Base-by-base conservation (phyloP, 2,329 filamentous ascomycete genomes). In the Setomelanomma holmii region DNA sequence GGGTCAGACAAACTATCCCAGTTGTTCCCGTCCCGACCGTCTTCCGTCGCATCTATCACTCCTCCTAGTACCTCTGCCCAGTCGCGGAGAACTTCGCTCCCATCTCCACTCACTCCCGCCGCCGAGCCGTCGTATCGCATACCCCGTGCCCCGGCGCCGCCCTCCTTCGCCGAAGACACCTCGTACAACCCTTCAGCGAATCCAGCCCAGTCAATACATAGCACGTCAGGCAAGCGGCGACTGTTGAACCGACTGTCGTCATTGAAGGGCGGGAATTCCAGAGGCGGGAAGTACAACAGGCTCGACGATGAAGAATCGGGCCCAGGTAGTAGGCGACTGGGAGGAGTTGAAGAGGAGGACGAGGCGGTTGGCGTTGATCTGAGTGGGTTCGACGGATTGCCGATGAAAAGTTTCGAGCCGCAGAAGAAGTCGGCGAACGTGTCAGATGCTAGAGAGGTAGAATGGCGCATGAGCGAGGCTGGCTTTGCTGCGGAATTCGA, bases 401-500 rank as follows among this genome's bases (percentile, higher is more conserved):
- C 67, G 1, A 65, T 75, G 65, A 64, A 56, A 34, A 60, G 49
- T 1, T 58, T 73, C 22, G 56, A 57, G 38, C 46, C 55, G 4
- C 53, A 48, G 34, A 56, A 48, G 34, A 60, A 57, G 20, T 27
- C 30, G 10, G 41, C 33, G 16, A 58, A 43, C 39, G 51, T 52
- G 11, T 49, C 58, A 21, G 60, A 63, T 40, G 48, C 60, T 4
- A 56, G 49, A n/a, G 56, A 66, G 23, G 51, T 55, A 16, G 56
- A 64, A 21, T 59, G 56, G 2, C 49, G 69, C 35, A 40, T 72
- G 21, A 60, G 58, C 22, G 67, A 73, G 33, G 71, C 69, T 16
- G 67, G 71, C 8, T 69, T 65, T 41, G 67, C 66, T 40, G 72
- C 72, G 11, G 73, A 76, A 43, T 75, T 63, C 35, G 67, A 74